Evolutionary conservation across 805 yeast species (phyloP), one percentile per base, ranked within the genome.

Genomic region (Ogataea naganishii): DNA sequence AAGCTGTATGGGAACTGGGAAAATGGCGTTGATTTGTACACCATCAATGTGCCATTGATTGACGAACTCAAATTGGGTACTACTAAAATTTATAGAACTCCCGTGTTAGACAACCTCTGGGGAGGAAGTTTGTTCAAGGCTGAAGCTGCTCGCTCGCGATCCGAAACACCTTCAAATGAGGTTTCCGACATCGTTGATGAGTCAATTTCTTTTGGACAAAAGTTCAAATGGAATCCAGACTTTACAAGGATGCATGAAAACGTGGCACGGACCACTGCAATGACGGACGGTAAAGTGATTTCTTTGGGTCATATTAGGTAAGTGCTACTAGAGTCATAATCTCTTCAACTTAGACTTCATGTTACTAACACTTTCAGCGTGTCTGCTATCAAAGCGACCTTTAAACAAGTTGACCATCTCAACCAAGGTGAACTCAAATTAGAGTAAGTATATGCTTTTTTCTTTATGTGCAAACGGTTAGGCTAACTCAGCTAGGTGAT

Each of bases 51-150:
- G 4, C 97, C 98, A 4, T 60, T 92, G 25, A 57, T 61, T n/a
- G 65, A 62, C 3, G 54, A 61, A 6, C 60, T 84, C 28, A 57
- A 66, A 36, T 43, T 63, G n/a, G 66, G 69, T 4, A 37, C 58
- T 11, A 80, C 95, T 2, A 77, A 71, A 43, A 70, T 80, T 22
- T 50, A 65, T 34, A 83, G 71, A 51, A 78, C 94, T 3, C 88
- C 94, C n/a, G 73, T 89, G 29, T 64, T 85, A 48, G 73, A 75
- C 33, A 89, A 89, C 54, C 58, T 64, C 40, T 92, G 97, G 97
- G 64, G 68, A 2, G 64, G 68, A 2, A 40, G 36, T 7, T 49
- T 56, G 16, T 38, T 53, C 15, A 30, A 27, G 6, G 22, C 22
- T 8, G 30, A 30, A n/a, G 26, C 29, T 4, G 22, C n/a, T n/a